Evolutionary conservation across 164 flowering plant species (phyloP).

Genomic region (Macadamia tetraphylla): DNA sequence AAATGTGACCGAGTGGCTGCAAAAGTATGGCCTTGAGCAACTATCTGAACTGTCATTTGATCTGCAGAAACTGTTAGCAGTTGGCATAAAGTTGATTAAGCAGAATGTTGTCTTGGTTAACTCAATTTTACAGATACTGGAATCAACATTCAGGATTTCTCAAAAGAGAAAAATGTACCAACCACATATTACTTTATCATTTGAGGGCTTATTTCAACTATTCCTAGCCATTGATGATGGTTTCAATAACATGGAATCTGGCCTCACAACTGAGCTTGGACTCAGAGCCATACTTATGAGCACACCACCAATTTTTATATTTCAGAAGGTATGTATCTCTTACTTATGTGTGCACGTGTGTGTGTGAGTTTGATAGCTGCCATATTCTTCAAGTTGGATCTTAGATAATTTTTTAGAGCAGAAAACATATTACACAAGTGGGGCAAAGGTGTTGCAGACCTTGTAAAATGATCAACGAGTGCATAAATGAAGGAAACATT

Average conservation of each 20-base stretch:
- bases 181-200: slow-evolving; percentile 66
- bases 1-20: slow-evolving; percentile 57
- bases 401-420: too few relatives aligned
- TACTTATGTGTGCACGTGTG: slow-evolving; percentile 3
- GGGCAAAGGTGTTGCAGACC: too few relatives aligned
- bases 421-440: too few relatives aligned
- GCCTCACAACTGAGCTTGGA: slow-evolving; percentile 43
- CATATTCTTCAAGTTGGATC: too few relatives aligned
- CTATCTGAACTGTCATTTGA: slow-evolving; percentile 61
- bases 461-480: too few relatives aligned
- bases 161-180: slow-evolving; percentile 53
- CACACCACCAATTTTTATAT: slow-evolving; percentile 40
- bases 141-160: slow-evolving; percentile 55
- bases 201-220: slow-evolving; percentile 47
- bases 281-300: slow-evolving; percentile 66
- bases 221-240: slow-evolving; percentile 34
- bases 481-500: too few relatives aligned
- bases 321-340: slow-evolving; percentile 41
- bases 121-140: slow-evolving; percentile 37
- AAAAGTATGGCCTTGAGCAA: slow-evolving; percentile 60
- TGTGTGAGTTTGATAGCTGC: too few relatives aligned
- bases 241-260: slow-evolving; percentile 11
- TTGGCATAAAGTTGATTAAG: slow-evolving; percentile 23
- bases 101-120: slow-evolving; percentile 27
- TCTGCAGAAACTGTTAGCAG: slow-evolving; percentile 38